These are phyloP conservation scores for Trebouxia sp. DNA, from an alignment of 139 green algal genomes.

Conservation along the genomic window DNA sequence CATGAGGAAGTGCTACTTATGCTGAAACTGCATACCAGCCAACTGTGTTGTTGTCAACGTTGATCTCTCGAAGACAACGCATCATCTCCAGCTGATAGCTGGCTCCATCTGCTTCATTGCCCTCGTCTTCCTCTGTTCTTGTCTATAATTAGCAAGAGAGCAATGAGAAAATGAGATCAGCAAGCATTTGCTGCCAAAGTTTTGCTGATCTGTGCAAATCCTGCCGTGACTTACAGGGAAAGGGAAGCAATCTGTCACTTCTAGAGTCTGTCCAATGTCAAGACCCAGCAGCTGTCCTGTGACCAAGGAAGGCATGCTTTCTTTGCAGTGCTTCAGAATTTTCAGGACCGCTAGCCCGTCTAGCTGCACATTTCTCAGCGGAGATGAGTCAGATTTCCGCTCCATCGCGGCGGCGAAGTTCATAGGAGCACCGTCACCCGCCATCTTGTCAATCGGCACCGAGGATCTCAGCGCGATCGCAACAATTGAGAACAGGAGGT, in stretches of 20 bases:
- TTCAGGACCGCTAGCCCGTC: constrained; percentile 87
- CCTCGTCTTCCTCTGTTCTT: constrained; percentile 61
- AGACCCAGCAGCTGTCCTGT: constrained; percentile 97
- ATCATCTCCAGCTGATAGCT: constrained; percentile 99
- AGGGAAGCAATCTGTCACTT: constrained; percentile 98
- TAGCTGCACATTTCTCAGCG: constrained; percentile 72
- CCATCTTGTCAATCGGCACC: background rate
- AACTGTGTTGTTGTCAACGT: constrained; percentile 99
- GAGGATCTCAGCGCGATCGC: background rate
- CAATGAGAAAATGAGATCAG: background rate
- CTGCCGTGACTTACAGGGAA: constrained; percentile 80
- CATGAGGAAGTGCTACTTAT: background rate
- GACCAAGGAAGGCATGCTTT: constrained; percentile 75
- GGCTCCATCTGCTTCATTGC: constrained; percentile 58
- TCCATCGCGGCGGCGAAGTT: constrained; percentile 47
- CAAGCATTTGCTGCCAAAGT: background rate
- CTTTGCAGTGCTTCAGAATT: constrained; percentile 95
- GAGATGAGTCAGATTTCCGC: constrained; percentile 52
- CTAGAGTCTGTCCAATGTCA: constrained; percentile 92
- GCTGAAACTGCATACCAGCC: constrained; percentile 75
- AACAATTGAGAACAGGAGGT: background rate
- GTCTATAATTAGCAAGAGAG: constrained; percentile 24
- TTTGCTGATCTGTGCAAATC: no score
- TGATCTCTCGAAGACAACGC: constrained; percentile 95
- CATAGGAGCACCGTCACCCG: constrained; percentile 22